Evolutionary conservation across 192 early-diverging fungal species (phyloP).

Genomic region (Coemansia sp.): DNA sequence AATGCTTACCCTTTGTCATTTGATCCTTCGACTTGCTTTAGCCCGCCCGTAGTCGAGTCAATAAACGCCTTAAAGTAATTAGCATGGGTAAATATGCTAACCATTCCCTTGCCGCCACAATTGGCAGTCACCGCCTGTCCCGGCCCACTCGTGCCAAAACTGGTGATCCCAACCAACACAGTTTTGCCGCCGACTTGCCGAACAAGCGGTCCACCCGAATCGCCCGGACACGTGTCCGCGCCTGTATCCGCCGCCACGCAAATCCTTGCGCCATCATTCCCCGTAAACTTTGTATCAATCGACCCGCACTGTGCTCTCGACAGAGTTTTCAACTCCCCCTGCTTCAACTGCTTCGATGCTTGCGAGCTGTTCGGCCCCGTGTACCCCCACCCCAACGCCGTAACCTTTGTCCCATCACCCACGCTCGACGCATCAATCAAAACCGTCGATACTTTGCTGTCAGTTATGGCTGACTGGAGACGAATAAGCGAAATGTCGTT

Average conservation of each 20-base stretch:
- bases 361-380: constrained; percentile 25
- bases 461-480: constrained; percentile 14
- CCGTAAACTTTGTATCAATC: constrained; percentile 44
- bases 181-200: constrained; percentile 38
- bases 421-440: constrained; percentile 18
- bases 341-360: constrained; percentile 33
- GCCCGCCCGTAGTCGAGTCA: constrained; percentile 38
- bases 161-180: constrained; percentile 48
- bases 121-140: constrained; percentile 26
- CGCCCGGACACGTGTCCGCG: constrained; percentile 49
- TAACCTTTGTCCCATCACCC: constrained; percentile 39
- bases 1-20: constrained; percentile 29
- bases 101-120: constrained; percentile 48
- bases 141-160: constrained; percentile 48
- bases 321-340: constrained; percentile 30
- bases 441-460: constrained; percentile 22
- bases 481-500: constrained; percentile 54
- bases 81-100: constrained; percentile 50
- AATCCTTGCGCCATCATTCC: constrained; percentile 41
- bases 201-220: constrained; percentile 54
- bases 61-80: constrained; percentile 50
- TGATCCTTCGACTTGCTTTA: constrained; percentile 27
- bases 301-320: constrained; percentile 33
- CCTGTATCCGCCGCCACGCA: constrained; percentile 46
- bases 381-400: constrained; percentile 51